A percentile compares a stretch with the other conserved stretches of the same genome.
Evolutionary conservation across 2,329 filamentous ascomycete species (phyloP).

Genomic region (Pochonia chlamydosporia): DNA sequence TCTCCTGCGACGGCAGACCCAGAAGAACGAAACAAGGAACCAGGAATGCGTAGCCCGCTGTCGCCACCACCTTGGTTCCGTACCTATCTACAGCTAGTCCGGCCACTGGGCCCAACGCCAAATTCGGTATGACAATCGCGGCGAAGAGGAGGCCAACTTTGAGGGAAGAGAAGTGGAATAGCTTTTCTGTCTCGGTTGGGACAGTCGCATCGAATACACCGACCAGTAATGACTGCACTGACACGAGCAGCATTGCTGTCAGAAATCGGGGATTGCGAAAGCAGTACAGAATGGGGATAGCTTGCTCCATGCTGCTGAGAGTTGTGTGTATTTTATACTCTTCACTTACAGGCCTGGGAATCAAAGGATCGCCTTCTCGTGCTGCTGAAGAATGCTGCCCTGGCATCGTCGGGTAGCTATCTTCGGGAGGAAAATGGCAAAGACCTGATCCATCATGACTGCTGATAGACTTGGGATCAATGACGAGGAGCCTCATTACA

Average conservation of each 20-base stretch:
- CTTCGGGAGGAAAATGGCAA: too few relatives aligned
- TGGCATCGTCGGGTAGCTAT: too few relatives aligned
- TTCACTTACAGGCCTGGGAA: too few relatives aligned
- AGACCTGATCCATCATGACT: neutral
- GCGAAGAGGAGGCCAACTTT: constrained; percentile 1
- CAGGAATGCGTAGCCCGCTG: neutral
- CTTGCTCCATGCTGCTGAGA: neutral
- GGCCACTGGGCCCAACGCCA: constrained; percentile 2
- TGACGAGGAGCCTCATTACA: neutral
- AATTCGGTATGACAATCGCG: neutral
- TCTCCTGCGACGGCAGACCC: neutral
- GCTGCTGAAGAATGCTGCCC: too few relatives aligned
- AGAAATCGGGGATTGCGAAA: neutral
- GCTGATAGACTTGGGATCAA: neutral
- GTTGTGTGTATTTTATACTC: neutral
- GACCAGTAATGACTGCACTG: neutral
- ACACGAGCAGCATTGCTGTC: neutral
- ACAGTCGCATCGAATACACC: constrained; percentile 3
- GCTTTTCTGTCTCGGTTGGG: neutral
- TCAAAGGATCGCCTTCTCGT: too few relatives aligned
- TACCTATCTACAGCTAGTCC: constrained; percentile 7
- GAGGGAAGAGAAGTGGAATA: neutral
- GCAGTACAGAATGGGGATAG: constrained; percentile 3
- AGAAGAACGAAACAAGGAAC: neutral
- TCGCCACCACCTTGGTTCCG: constrained; percentile 6